Evolutionary conservation across 2,329 filamentous ascomycete genomes (phyloP).

Genomic region (Stylonectria norvegica): DNA sequence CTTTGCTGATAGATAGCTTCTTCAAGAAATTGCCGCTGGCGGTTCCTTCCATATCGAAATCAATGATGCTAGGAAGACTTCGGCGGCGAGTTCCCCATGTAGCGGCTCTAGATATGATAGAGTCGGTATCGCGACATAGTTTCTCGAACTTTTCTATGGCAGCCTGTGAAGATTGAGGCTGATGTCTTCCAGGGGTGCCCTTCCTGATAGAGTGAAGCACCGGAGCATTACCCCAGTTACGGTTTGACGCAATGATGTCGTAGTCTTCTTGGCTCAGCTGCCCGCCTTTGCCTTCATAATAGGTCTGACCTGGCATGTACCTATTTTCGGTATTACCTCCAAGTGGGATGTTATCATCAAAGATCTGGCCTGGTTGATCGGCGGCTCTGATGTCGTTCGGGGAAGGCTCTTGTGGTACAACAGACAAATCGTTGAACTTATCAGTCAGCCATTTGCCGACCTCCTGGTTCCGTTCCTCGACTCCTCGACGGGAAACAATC

Average conservation of each 20-base stretch:
- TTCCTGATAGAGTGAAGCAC: slow-evolving; percentile 43
- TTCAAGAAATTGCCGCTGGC: slow-evolving; percentile 61
- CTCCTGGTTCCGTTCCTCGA: slow-evolving; percentile 45
- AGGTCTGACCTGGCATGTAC: slow-evolving; percentile 47
- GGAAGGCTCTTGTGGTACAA: slow-evolving; percentile 24
- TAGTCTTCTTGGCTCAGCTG: slow-evolving; percentile 45
- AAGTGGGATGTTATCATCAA: slow-evolving; percentile 42
- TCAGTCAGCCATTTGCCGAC: slow-evolving; percentile 51
- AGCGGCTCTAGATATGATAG: slow-evolving; percentile 59
- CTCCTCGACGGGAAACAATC: slow-evolving; percentile 38
- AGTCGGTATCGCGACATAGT: slow-evolving; percentile 54
- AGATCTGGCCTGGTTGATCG: slow-evolving; percentile 23
- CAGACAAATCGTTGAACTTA: slow-evolving; percentile 28
- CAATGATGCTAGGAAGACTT: slow-evolving; percentile 57
- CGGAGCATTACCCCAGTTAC: slow-evolving; percentile 50
- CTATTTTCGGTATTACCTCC: slow-evolving; percentile 50
- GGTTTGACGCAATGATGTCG: slow-evolving; percentile 46
- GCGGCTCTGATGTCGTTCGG: slow-evolving; percentile 19
- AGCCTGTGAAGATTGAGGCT: slow-evolving; percentile 50
- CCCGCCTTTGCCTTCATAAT: slow-evolving; percentile 42
- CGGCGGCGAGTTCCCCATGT: slow-evolving; percentile 68
- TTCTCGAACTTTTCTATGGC: slow-evolving; percentile 53
- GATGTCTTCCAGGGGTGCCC: slow-evolving; percentile 31
- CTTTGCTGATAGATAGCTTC: slow-evolving; percentile 53
- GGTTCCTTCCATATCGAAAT: slow-evolving; percentile 54